Evolutionary conservation across 257 asterid genomes (phyloP).

Genomic region (Capsicum rhomboideum): DNA sequence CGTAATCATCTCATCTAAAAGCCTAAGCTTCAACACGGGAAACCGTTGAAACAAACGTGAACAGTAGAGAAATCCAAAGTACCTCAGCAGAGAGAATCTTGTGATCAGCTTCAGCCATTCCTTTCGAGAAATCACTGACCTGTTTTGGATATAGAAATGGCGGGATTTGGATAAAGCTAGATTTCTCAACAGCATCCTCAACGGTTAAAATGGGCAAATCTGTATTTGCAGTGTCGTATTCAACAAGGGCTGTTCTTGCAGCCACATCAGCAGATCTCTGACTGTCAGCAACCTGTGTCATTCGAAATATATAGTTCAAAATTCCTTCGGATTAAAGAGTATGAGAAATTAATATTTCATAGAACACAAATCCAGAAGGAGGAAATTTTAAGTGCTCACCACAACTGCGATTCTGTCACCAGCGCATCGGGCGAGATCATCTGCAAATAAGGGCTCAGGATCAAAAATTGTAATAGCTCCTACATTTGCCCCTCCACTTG

Average conservation of each 20-base stretch:
- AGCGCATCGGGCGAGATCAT: constrained; percentile 38
- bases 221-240: constrained; percentile 38
- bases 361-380: neutral
- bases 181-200: constrained; percentile 57
- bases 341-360: neutral
- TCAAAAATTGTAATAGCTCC: constrained; percentile 35
- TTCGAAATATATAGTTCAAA: neutral
- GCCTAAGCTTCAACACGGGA: neutral
- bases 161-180: constrained; percentile 51
- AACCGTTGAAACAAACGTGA: neutral
- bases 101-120: constrained; percentile 78
- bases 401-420: constrained; percentile 61
- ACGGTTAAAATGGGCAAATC: constrained; percentile 62
- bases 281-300: constrained; percentile 49
- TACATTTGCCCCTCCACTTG: constrained; percentile 50
- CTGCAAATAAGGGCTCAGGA: constrained; percentile 54
- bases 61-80: neutral
- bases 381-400: constrained; percentile 25
- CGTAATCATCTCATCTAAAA: neutral
- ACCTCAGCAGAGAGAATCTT: constrained; percentile 59
- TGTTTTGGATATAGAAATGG: constrained; percentile 29
- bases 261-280: constrained; percentile 51
- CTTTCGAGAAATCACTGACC: constrained; percentile 56
- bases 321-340: neutral
- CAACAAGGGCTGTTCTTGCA: constrained; percentile 39